A percentile compares a stretch with the other conserved stretches of the same genome.
phyloP scores from a whole-genome alignment of 2,329 filamentous ascomycete genomes.

The Penicillium sp. region DNA sequence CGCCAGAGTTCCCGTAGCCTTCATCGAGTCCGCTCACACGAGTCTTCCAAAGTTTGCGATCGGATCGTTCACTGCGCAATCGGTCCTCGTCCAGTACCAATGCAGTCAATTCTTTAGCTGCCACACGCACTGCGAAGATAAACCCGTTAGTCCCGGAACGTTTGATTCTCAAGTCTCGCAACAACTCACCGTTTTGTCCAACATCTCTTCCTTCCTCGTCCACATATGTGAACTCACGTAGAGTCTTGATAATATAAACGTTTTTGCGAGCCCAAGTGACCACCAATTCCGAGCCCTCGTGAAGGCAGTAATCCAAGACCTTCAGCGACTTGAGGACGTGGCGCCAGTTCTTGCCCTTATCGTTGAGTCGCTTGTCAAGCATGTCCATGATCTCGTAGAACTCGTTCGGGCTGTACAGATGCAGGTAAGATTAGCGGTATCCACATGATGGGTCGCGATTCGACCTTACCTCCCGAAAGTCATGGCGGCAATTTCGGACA shows the following conservation, averaged over 20 bases:
- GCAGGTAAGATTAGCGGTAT: conserved; percentile 10
- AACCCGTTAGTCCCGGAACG: background rate
- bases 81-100: conserved; percentile 93
- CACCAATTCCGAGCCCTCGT: conserved; percentile 93
- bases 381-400: conserved; percentile 99
- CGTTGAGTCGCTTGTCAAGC: conserved; percentile 96
- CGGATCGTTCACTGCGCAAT: conserved; percentile 82
- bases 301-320: conserved; percentile 95
- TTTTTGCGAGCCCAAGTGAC: conserved; percentile 98
- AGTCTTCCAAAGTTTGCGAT: conserved; percentile 95
- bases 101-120: conserved; percentile 91
- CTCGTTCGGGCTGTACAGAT: conserved; percentile 72
- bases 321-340: conserved; percentile 97
- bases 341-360: conserved; percentile 99
- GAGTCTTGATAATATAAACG: conserved; percentile 96
- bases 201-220: conserved; percentile 96
- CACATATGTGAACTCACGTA: conserved; percentile 94
- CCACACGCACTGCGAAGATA: conserved; percentile 72
- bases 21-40: conserved; percentile 93
- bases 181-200: conserved; percentile 81
- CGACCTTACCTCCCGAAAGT: conserved; percentile 88
- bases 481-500: conserved; percentile 97
- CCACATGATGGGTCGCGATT: background rate
- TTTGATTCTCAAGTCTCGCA: background rate
- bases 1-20: conserved; percentile 49